Conservation (phyloP, 768 basidiomycete species). For the Tubosaeta sp. region DNA sequence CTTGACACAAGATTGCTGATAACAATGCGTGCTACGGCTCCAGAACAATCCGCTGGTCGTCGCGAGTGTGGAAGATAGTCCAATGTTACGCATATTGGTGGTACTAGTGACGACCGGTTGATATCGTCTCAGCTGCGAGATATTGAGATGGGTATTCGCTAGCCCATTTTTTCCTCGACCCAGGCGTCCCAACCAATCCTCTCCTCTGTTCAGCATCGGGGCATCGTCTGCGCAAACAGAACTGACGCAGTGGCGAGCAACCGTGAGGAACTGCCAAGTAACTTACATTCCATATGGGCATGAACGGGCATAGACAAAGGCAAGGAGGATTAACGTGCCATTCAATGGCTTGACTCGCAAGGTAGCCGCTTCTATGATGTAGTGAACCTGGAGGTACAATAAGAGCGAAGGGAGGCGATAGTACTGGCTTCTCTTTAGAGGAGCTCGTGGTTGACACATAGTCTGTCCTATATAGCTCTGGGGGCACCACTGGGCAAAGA, state of each 20-base stretch:
- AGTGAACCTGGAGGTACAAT: constrained; percentile 33
- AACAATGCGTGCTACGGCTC: constrained; percentile 27
- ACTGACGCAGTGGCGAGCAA: constrained; percentile 11
- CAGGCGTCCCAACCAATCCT: constrained; percentile 38
- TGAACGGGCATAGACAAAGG: constrained; percentile 40
- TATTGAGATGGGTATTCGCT: constrained; percentile 31
- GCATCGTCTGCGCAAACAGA: constrained; percentile 36
- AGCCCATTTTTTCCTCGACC: constrained; percentile 32
- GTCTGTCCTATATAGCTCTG: not conserved
- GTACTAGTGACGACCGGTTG: constrained; percentile 36
- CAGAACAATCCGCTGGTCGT: constrained; percentile 37
- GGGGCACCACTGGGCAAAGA: not conserved
- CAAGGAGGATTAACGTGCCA: constrained; percentile 39
- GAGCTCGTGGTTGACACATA: not conserved
- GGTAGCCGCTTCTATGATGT: constrained; percentile 40
- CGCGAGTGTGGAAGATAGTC: constrained; percentile 28
- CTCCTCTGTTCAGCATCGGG: constrained; percentile 40
- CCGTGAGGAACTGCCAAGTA: not conserved
- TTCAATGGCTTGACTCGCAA: constrained; percentile 38
- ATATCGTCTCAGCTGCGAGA: constrained; percentile 34
- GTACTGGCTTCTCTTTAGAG: constrained; percentile 18
- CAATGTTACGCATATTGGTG: constrained; percentile 37
- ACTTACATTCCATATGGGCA: constrained; percentile 39
- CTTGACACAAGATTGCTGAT: constrained; percentile 15
- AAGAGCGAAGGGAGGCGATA: constrained; percentile 3